A percentile compares a stretch with the other conserved stretches of the same genome.
Evolutionary conservation across 2,329 filamentous ascomycete genomes (phyloP).

Genomic region (Apiospora marii): DNA sequence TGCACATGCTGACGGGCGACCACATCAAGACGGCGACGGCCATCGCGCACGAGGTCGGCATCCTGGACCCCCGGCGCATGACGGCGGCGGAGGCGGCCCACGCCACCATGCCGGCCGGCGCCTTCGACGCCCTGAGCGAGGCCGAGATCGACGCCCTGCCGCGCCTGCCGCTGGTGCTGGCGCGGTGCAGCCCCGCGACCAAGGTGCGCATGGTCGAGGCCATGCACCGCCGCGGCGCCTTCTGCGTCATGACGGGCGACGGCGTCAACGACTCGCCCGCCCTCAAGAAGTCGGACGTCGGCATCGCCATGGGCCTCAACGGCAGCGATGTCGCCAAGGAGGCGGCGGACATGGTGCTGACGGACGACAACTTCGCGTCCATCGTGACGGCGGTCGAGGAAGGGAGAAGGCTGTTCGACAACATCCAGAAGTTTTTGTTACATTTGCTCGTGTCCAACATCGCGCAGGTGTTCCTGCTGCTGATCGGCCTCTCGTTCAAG

Average conservation of each 20-base stretch:
- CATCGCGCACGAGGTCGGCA: conserved; percentile 71
- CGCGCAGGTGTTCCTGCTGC: conserved; percentile 72
- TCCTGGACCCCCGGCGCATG: conserved; percentile 51
- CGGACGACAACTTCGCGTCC: conserved; percentile 87
- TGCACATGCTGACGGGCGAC: conserved; percentile 76
- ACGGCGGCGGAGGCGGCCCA: conserved; percentile 48
- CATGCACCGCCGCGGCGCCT: conserved; percentile 71
- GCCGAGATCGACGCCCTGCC: conserved; percentile 68
- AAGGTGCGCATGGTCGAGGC: conserved; percentile 81
- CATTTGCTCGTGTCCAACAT: conserved; percentile 75
- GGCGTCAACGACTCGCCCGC: conserved; percentile 80
- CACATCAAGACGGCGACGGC: conserved; percentile 73
- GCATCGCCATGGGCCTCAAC: conserved; percentile 77
- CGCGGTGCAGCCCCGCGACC: conserved; percentile 73
- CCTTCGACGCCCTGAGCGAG: conserved; percentile 69
- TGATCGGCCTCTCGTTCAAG: conserved; percentile 75
- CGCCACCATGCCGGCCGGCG: conserved; percentile 66
- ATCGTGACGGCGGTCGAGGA: conserved; percentile 77
- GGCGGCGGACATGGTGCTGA: conserved; percentile 87
- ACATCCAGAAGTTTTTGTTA: conserved; percentile 75
- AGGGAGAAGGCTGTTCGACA: conserved; percentile 74
- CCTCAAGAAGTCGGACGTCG: conserved; percentile 76
- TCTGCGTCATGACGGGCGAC: conserved; percentile 79
- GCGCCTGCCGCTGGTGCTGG: conserved; percentile 70
- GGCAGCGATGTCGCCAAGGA: conserved; percentile 80